A percentile compares a stretch with the other conserved stretches of the same genome.
phyloP scores from a whole-genome alignment of 805 yeast species.

The Cyberlindnera amylophila region DNA sequence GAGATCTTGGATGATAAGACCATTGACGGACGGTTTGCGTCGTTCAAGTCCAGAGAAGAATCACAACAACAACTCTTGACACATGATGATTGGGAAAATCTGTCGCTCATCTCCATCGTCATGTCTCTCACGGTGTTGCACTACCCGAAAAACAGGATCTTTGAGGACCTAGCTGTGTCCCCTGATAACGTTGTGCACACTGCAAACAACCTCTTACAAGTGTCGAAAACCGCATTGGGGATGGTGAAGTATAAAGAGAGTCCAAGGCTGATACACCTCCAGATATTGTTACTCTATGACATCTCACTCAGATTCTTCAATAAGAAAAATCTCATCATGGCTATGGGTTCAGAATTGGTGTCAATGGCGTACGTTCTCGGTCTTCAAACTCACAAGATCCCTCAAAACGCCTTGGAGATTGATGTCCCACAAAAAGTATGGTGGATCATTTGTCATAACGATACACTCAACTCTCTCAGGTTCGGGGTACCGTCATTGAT shows the following conservation, averaged over 20 bases:
- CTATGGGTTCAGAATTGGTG: conserved; percentile 21
- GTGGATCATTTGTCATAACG: conserved; percentile 25
- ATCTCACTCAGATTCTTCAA: conserved; percentile 16
- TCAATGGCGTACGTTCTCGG: conserved; percentile 23
- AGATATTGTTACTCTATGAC: conserved; percentile 19
- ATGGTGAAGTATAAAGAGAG: conserved; percentile 19
- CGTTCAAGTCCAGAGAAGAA: conserved; percentile 1
- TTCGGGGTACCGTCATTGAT: conserved; percentile 18
- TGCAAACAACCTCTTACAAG: conserved; percentile 16
- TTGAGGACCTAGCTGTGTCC: conserved; percentile 10
- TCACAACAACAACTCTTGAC: not conserved
- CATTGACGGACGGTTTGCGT: conserved; percentile 6
- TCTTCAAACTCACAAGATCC: conserved; percentile 19
- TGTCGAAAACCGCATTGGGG: conserved; percentile 18
- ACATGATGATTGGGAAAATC: conserved; percentile 17
- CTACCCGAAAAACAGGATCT: conserved; percentile 11
- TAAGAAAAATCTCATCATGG: conserved; percentile 16
- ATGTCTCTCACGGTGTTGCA: conserved; percentile 15
- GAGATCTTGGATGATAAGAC: conserved; percentile 15
- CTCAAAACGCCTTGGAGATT: conserved; percentile 19
- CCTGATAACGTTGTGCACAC: conserved; percentile 4
- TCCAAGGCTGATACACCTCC: conserved; percentile 19
- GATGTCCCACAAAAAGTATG: conserved; percentile 19
- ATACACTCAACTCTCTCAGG: conserved; percentile 18
- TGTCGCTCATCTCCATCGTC: conserved; percentile 19